Evolutionary conservation across 352 stramenopile species (phyloP), one percentile per base, ranked within the genome.

Genomic region (Phytophthora ohioensis): DNA sequence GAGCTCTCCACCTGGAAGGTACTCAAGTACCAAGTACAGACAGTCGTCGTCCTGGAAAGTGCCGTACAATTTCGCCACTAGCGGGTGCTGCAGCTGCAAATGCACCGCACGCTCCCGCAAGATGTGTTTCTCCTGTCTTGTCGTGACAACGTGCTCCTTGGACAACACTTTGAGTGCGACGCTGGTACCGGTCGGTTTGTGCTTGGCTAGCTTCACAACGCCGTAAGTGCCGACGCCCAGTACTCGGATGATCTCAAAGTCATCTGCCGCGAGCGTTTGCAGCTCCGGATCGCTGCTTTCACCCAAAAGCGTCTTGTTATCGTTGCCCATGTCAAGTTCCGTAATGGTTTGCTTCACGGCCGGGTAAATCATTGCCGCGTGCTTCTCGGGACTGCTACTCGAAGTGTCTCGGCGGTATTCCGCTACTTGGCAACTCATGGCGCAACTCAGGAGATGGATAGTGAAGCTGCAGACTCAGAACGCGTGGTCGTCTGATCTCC

Each of bases 41-140:
- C 82, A 92, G 47, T 94, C 82, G 34, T 89, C 76, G 66, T 97
- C 90, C 66, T 95, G 88, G 63, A 96, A 94, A n/a, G 82, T 92
- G 34, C 80, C 81, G 57, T 90, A 90, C 30, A 97, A 67, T 9
- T 73, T 79, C 0, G 86, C 80, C 42, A 96, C 83, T 36, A 94
- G 85, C 38, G 84, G 80, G 53, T 97, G 87, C 49, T 81, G 70
- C 47, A 96, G 68, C 34, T 80, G 64, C 48, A 88, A 58, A 61
- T 94, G 87, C 34, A 94, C 81, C 9, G 71, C 80, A 12, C 83
- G 85, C 57, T 97, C 90, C 32, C 87, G 75, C 47, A 93, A 58
- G 38, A 94, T 91, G 69, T 95, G 82, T 55, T 91, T 90, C 60
- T 94, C 82, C 57, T 94, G 83, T 5, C 87, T 81, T 45, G 85